Conservation (phyloP, 2,329 filamentous ascomycete genomes). For the Xylaria sp. region DNA sequence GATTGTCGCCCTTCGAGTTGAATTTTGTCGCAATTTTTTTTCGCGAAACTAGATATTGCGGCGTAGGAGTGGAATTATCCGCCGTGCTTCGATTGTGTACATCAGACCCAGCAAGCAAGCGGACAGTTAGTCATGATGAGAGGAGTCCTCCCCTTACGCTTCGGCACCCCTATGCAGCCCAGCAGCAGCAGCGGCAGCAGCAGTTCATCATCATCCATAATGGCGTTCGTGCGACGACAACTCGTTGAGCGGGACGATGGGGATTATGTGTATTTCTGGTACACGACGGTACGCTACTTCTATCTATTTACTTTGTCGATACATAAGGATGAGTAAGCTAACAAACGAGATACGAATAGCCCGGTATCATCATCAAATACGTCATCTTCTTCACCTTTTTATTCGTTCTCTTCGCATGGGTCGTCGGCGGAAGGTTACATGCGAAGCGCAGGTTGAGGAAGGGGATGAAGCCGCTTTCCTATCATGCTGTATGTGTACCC, state of each 20-base stretch:
- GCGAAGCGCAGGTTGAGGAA: constrained; percentile 73
- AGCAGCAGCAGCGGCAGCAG: neutral
- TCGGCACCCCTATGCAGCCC: constrained; percentile 28
- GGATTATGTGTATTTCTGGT: constrained; percentile 44
- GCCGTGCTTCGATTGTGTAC: neutral
- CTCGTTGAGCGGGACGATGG: constrained; percentile 38
- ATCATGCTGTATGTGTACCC: constrained; percentile 70
- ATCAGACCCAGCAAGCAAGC: neutral
- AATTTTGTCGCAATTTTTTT: neutral
- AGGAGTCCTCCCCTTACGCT: constrained; percentile 9
- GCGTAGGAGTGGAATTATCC: neutral
- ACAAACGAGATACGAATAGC: constrained; percentile 52
- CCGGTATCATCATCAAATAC: constrained; percentile 76
- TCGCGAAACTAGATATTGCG: neutral
- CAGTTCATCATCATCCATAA: neutral
- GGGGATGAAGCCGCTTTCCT: constrained; percentile 71
- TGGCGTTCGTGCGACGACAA: constrained; percentile 36
- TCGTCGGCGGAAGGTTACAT: constrained; percentile 75
- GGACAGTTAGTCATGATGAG: constrained; percentile 1
- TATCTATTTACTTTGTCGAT: neutral
- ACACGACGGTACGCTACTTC: constrained; percentile 44
- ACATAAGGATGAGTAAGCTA: too few species aligned
- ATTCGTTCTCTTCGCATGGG: constrained; percentile 66
- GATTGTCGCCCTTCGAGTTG: neutral
- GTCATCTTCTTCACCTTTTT: constrained; percentile 72